These are phyloP conservation scores for Filobasidium floriforme DNA, from an alignment of 768 basidiomycete species.

Conservation along the genomic window DNA sequence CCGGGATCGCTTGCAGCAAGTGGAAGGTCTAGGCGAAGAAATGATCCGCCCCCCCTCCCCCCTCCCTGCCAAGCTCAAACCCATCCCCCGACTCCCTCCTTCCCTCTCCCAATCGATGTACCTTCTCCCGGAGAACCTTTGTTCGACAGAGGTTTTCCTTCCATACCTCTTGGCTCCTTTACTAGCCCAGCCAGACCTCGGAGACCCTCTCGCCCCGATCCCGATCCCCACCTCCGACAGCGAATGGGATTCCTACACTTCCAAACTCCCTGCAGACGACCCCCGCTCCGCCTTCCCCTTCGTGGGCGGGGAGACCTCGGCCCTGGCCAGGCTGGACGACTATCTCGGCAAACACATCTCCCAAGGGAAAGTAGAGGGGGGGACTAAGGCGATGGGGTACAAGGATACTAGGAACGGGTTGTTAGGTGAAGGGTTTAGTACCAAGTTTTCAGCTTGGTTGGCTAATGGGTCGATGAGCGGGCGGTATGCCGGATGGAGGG, in stretches of 20 bases:
- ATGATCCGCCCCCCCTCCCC: constrained; percentile 43
- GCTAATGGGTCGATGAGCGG: constrained; percentile 42
- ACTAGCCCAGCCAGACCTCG: constrained; percentile 32
- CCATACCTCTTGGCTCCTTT: constrained; percentile 30
- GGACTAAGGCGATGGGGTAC: constrained; percentile 40
- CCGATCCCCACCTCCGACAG: constrained; percentile 10
- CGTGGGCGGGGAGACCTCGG: constrained; percentile 41
- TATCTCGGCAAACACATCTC: constrained; percentile 37
- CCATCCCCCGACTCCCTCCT: constrained; percentile 28
- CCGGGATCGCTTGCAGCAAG: constrained; percentile 27
- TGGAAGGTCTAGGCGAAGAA: constrained; percentile 44
- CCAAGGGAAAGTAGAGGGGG: constrained; percentile 21
- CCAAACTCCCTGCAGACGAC: constrained; percentile 22
- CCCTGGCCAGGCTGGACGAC: constrained; percentile 40
- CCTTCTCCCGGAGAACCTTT: constrained; percentile 18
- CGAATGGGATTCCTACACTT: constrained; percentile 5
- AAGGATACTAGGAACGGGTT: constrained; percentile 48
- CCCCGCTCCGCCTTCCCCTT: constrained; percentile 43
- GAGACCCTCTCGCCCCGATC: constrained; percentile 17
- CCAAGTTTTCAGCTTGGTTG: constrained; percentile 48
- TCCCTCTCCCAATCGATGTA: constrained; percentile 11
- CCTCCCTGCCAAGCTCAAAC: constrained; percentile 32
- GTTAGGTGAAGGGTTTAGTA: constrained; percentile 47
- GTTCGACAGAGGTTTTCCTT: constrained; percentile 15
- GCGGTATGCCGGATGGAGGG: constrained; percentile 36